These are phyloP conservation scores for Phanerochaete sordida DNA, from an alignment of 768 basidiomycete species.

Conservation along the genomic window DNA sequence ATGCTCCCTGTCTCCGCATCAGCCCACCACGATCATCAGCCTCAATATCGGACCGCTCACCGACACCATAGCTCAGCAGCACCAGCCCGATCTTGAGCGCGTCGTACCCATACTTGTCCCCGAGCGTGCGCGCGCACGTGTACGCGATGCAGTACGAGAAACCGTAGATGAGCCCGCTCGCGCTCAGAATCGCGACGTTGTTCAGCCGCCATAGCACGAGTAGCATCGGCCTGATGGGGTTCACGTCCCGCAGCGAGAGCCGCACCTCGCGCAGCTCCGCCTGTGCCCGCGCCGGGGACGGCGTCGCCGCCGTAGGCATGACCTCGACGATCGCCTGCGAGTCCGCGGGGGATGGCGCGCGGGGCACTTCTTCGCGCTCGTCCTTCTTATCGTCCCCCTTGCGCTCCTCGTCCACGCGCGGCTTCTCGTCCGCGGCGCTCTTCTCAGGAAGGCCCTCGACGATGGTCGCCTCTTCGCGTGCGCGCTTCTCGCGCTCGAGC, in stretches of 20 bases:
- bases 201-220: conserved; percentile 57
- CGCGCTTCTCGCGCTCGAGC: background rate
- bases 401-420: background rate
- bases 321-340: background rate
- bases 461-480: conserved; percentile 5
- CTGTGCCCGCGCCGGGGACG: background rate
- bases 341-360: background rate
- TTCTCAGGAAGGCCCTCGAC: conserved; percentile 2
- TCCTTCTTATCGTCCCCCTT: background rate
- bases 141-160: conserved; percentile 71
- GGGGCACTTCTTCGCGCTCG: background rate
- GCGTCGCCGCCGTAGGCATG: background rate
- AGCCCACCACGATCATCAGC: background rate
- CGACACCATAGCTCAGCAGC: conserved; percentile 69
- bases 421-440: background rate
- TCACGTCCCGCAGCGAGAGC: conserved; percentile 67
- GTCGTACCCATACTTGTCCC: conserved; percentile 56
- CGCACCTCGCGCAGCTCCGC: conserved; percentile 33
- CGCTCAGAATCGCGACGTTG: conserved; percentile 61
- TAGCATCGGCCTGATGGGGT: conserved; percentile 63
- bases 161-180: conserved; percentile 63
- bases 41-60: conserved; percentile 29
- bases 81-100: conserved; percentile 74
- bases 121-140: conserved; percentile 70
- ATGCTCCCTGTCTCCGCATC: conserved; percentile 36